Conservation (phyloP, 2,329 filamentous ascomycete species). For the Aspergillus brasiliensis region DNA sequence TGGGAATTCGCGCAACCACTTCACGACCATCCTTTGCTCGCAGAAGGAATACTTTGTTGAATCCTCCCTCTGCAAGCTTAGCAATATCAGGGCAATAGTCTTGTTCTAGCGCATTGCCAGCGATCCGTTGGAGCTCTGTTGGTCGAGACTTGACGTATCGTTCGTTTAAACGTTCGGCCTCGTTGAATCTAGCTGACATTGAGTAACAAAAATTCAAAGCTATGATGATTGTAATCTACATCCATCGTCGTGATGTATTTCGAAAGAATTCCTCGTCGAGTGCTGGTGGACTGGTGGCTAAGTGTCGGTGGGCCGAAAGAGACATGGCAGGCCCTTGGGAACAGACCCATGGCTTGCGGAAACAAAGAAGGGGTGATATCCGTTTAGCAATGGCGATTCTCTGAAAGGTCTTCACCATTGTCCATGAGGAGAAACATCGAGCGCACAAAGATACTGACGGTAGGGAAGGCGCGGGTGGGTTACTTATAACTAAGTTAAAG, state of each 20-base stretch:
- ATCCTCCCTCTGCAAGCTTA: conserved; percentile 29
- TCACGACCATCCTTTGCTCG: conserved; percentile 24
- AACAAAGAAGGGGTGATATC: too few relatives aligned
- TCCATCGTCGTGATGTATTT: conserved; percentile 22
- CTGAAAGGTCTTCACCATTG: too few relatives aligned
- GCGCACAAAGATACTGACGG: too few relatives aligned
- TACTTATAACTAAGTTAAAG: too few relatives aligned
- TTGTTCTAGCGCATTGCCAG: conserved; percentile 24
- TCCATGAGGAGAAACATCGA: too few relatives aligned
- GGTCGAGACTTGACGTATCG: conserved; percentile 26
- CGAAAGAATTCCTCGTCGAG: conserved; percentile 19
- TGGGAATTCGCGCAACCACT: conserved; percentile 33
- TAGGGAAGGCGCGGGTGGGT: too few relatives aligned
- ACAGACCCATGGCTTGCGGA: too few relatives aligned
- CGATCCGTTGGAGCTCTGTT: conserved; percentile 26
- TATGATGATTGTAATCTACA: conserved; percentile 1
- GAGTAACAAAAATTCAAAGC: not conserved
- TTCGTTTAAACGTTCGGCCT: conserved; percentile 22
- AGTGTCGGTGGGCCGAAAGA: too few relatives aligned
- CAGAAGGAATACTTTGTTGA: conserved; percentile 34
- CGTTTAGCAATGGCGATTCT: too few relatives aligned
- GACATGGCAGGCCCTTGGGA: too few relatives aligned
- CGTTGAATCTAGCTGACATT: conserved; percentile 19
- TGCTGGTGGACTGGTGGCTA: too few relatives aligned
- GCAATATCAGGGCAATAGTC: conserved; percentile 21